Conservation (phyloP, 129 eudicot genomes). For the Pulicaria dysenterica region DNA sequence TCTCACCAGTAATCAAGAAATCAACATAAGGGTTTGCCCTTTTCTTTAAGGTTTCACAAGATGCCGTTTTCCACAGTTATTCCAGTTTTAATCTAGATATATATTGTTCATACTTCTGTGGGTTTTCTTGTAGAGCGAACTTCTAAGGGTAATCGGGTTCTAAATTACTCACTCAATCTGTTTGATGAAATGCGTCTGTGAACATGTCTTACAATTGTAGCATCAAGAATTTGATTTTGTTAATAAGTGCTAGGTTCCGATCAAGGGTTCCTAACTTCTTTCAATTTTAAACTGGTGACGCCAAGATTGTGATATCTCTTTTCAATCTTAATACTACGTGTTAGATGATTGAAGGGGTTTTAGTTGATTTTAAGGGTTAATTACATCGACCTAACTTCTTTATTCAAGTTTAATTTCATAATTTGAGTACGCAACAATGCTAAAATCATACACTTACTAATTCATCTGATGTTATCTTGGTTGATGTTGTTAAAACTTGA, state of each 20-base stretch:
- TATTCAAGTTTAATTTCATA: too few species aligned
- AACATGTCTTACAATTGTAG: not conserved
- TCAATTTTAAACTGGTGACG: not conserved
- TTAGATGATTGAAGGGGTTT: not conserved
- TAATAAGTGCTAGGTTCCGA: not conserved
- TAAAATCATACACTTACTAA: too few species aligned
- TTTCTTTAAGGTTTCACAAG: not conserved
- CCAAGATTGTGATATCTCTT: not conserved
- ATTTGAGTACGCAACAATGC: too few species aligned
- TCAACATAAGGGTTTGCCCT: not conserved
- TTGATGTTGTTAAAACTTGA: not conserved
- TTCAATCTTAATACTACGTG: not conserved
- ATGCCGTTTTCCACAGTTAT: not conserved
- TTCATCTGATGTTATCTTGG: constrained; percentile 1
- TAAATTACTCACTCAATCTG: constrained; percentile 2
- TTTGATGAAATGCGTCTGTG: constrained; percentile 24
- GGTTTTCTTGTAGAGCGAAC: not conserved
- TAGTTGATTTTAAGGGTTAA: not conserved
- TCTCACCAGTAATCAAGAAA: not conserved
- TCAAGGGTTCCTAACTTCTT: constrained; percentile 5
- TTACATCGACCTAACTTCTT: too few species aligned
- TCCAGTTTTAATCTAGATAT: not conserved
- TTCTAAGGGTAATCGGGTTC: not conserved
- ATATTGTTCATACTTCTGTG: too few species aligned
- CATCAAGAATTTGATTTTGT: not conserved